A percentile compares a stretch with the other conserved stretches of the same genome.
phyloP scores from a whole-genome alignment of 148 eudicot genomes.

The Nepenthes gracilis region DNA sequence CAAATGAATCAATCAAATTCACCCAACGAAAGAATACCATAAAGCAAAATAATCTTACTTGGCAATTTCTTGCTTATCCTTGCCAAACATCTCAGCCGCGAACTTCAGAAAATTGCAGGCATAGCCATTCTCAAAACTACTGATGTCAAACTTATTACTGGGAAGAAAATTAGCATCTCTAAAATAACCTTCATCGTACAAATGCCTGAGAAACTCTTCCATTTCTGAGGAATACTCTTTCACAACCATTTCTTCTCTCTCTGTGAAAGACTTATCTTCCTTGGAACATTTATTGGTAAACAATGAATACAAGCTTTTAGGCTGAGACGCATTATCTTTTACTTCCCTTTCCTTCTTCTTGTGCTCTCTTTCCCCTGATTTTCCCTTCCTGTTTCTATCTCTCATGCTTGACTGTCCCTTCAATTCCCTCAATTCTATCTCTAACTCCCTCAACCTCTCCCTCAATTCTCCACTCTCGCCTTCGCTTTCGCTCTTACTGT shows the following conservation, averaged over 20 bases:
- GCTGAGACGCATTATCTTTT: conserved; percentile 3
- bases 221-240: conserved; percentile 46
- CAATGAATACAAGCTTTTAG: conserved; percentile 19
- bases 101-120: conserved; percentile 42
- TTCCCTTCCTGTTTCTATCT: not conserved
- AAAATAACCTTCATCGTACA: conserved; percentile 46
- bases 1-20: not conserved
- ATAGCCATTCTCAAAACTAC: conserved; percentile 38
- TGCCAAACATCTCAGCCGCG: conserved; percentile 56
- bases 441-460: conserved; percentile 8
- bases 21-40: conserved; percentile 1
- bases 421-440: conserved; percentile 18
- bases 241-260: conserved; percentile 13
- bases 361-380: conserved; percentile 1
- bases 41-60: conserved; percentile 26
- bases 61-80: conserved; percentile 42
- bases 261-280: conserved; percentile 1
- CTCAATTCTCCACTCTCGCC: conserved; percentile 12
- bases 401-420: conserved; percentile 1
- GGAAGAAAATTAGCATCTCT: conserved; percentile 34
- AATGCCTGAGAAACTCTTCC: conserved; percentile 29
- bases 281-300: conserved; percentile 10
- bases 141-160: conserved; percentile 26
- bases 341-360: not conserved
- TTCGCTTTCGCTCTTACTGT: conserved; percentile 2